These are phyloP conservation scores for Austroboletus novae-zelandiae DNA, from an alignment of 1,284 basidiomycete genomes.

Conservation along the genomic window DNA sequence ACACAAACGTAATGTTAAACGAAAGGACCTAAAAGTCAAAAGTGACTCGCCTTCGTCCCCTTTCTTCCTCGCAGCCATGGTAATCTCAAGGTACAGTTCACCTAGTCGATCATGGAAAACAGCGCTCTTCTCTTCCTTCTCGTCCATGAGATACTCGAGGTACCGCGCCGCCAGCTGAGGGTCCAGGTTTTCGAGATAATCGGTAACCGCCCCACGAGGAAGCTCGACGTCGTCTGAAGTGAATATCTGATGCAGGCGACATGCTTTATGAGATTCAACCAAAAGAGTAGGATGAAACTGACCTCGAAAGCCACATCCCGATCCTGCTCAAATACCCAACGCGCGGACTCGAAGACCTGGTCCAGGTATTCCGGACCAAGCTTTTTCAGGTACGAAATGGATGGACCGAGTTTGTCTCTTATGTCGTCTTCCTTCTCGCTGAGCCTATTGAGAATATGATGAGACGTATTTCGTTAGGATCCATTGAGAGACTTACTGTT, in stretches of 20 bases:
- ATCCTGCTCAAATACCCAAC: constrained; percentile 84
- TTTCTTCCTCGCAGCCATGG: constrained; percentile 51
- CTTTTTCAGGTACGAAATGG: constrained; percentile 89
- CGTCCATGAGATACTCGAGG: constrained; percentile 83
- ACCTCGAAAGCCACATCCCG: constrained; percentile 76
- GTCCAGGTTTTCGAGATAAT: constrained; percentile 75
- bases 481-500: constrained; percentile 48
- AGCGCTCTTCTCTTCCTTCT: constrained; percentile 65
- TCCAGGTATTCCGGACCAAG: constrained; percentile 78
- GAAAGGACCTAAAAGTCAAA: neutral
- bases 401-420: constrained; percentile 79
- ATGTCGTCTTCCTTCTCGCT: constrained; percentile 77
- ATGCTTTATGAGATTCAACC: neutral
- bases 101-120: constrained; percentile 87
- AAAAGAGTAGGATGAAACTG: constrained; percentile 10
- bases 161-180: constrained; percentile 71
- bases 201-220: constrained; percentile 71
- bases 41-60: constrained; percentile 51
- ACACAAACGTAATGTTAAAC: neutral
- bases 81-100: constrained; percentile 77
- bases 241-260: constrained; percentile 67
- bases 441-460: constrained; percentile 46
- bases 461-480: neutral
- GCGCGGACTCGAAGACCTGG: constrained; percentile 76
- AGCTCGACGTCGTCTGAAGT: constrained; percentile 91